phyloP scores from a whole-genome alignment of 75 land plant species.

The Chamaecyparis obtusa region DNA sequence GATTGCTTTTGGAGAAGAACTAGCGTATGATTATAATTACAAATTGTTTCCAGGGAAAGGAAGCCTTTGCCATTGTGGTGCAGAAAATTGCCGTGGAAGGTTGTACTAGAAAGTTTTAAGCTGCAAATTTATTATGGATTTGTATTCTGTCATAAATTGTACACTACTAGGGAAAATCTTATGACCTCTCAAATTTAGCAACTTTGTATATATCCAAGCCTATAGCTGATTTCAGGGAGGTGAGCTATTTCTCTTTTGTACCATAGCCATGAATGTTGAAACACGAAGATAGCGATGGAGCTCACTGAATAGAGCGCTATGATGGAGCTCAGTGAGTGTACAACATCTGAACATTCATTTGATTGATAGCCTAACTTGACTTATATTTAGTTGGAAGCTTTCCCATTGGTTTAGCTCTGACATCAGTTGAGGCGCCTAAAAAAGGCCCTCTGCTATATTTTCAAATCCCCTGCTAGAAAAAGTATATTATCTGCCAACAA shows the following conservation, averaged over 20 bases:
- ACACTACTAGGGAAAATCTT: background rate
- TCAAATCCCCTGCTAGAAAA: background rate
- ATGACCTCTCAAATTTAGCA: constrained; percentile 4
- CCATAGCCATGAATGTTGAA: constrained; percentile 1
- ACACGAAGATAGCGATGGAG: background rate
- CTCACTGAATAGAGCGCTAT: background rate
- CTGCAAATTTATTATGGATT: background rate
- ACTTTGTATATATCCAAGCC: background rate
- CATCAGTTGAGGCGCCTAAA: background rate
- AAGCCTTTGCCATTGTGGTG: constrained; percentile 80
- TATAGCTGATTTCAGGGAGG: background rate
- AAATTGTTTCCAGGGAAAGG: constrained; percentile 66
- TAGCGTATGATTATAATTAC: constrained; percentile 73
- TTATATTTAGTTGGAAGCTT: background rate
- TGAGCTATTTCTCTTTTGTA: constrained; percentile 2
- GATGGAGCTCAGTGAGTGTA: background rate
- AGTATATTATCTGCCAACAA: background rate
- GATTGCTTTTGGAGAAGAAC: constrained; percentile 88
- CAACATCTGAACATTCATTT: background rate
- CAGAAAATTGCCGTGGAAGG: constrained; percentile 76
- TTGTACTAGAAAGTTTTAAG: background rate
- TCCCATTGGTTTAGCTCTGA: background rate
- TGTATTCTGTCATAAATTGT: constrained; percentile 1
- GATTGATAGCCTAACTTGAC: background rate
- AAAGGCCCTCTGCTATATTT: background rate